Conservation (phyloP, 1,139 yeast genomes). For the Blastobotrys indianensis region DNA sequence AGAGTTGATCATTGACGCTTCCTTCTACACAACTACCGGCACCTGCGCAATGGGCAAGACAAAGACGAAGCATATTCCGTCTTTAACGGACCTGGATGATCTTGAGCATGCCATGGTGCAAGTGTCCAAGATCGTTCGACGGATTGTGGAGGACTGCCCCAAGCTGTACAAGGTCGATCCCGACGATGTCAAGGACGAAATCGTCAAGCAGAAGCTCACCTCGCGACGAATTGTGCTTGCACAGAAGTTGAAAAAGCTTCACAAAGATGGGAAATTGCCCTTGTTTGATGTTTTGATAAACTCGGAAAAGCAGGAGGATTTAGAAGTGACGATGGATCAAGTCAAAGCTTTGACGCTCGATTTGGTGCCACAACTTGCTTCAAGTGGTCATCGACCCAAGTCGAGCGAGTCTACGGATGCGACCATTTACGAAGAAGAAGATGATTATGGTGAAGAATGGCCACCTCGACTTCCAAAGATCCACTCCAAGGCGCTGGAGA, state of each 20-base stretch:
- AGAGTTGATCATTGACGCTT: too few relatives aligned
- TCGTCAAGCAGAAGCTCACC: slow-evolving; percentile 34
- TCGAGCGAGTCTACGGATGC: not conserved
- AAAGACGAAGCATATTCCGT: slow-evolving; percentile 2
- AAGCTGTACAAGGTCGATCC: slow-evolving; percentile 37
- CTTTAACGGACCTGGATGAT: slow-evolving; percentile 32
- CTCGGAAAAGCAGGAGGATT: slow-evolving; percentile 18
- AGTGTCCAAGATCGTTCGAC: slow-evolving; percentile 47
- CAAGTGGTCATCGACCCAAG: too few relatives aligned
- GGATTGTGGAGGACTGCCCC: slow-evolving; percentile 46
- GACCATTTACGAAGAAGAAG: not conserved
- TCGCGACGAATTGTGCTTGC: slow-evolving; percentile 57
- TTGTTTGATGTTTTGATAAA: slow-evolving; percentile 38
- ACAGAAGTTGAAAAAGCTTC: slow-evolving; percentile 49
- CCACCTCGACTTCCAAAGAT: slow-evolving; percentile 73
- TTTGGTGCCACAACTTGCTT: too few relatives aligned
- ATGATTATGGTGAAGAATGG: slow-evolving; percentile 19
- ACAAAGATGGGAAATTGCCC: slow-evolving; percentile 43
- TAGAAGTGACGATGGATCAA: too few relatives aligned
- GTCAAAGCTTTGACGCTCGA: too few relatives aligned
- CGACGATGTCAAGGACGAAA: slow-evolving; percentile 36
- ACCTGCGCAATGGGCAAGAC: too few relatives aligned
- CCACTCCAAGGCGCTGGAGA: slow-evolving; percentile 49
- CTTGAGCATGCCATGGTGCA: slow-evolving; percentile 47
- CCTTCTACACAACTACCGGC: too few relatives aligned